A percentile compares a stretch with the other conserved stretches of the same genome.
These are phyloP conservation scores for Polysphondylium violaceum DNA, from an alignment of 78 protist genomes.

Conservation along the genomic window DNA sequence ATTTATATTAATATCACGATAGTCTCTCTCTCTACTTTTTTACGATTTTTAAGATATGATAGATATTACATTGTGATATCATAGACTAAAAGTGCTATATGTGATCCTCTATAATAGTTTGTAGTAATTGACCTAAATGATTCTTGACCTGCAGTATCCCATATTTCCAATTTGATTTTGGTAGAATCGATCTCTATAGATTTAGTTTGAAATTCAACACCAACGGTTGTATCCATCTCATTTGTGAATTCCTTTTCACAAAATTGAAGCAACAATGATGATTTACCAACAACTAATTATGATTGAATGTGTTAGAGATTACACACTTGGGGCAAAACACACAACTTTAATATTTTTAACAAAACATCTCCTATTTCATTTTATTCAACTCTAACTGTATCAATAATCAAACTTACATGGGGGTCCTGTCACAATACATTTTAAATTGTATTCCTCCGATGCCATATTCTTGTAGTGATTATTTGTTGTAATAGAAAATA, in stretches of 20 bases:
- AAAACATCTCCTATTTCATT: too few relatives aligned
- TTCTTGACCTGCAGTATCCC: constrained; percentile 98
- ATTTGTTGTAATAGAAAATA: too few relatives aligned
- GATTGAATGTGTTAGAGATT: background rate
- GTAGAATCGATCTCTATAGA: constrained; percentile 89
- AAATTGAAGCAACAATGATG: constrained; percentile 97
- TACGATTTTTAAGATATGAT: too few relatives aligned
- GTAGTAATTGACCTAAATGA: constrained; percentile 98
- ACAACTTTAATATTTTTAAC: background rate
- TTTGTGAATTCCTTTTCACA: constrained; percentile 98
- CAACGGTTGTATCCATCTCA: constrained; percentile 98
- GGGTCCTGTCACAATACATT: constrained; percentile 78
- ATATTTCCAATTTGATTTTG: constrained; percentile 97
- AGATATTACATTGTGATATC: constrained; percentile 80
- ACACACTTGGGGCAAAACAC: background rate
- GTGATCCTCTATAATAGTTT: constrained; percentile 98
- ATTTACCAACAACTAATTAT: constrained; percentile 94
- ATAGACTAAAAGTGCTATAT: constrained; percentile 77
- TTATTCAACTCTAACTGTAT: too few relatives aligned
- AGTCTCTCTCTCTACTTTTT: background rate
- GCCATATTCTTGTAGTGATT: too few relatives aligned
- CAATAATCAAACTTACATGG: constrained; percentile 31
- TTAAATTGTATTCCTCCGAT: constrained; percentile 63
- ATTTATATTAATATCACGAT: background rate
- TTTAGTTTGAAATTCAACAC: constrained; percentile 99